phyloP scores from a whole-genome alignment of 257 asterid genomes.

The Oldenlandia corymbosa region DNA sequence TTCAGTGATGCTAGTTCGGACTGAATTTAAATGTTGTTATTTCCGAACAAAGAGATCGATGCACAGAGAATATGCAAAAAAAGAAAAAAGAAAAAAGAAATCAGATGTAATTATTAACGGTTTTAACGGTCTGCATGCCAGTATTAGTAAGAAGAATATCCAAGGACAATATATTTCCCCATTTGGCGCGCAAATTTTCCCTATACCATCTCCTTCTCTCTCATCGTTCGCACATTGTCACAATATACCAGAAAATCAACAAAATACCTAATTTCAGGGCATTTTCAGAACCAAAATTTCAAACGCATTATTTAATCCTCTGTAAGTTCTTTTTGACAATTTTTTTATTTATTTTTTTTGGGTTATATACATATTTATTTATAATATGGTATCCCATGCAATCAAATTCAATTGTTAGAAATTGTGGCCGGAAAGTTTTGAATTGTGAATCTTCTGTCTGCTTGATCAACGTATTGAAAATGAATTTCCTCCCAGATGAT shows the following conservation, averaged over 20 bases:
- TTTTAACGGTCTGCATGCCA: constrained; percentile 7
- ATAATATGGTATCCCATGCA: no score
- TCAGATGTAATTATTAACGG: no score
- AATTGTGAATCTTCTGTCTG: neutral
- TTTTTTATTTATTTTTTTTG: no score
- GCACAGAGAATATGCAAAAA: no score
- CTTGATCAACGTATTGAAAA: neutral
- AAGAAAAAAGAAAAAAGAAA: no score
- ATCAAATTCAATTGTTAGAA: neutral
- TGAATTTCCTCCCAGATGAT: neutral
- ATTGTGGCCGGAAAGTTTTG: neutral
- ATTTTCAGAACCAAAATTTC: constrained; percentile 4
- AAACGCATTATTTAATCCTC: neutral
- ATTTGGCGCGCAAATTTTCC: constrained; percentile 17
- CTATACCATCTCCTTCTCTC: neutral
- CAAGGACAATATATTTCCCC: constrained; percentile 1
- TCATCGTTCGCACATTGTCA: neutral
- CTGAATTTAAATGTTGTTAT: no score
- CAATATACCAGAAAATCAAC: neutral
- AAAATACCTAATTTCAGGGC: neutral
- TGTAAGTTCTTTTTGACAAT: no score
- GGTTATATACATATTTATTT: no score
- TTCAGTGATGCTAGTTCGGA: no score
- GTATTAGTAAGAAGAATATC: constrained; percentile 1
- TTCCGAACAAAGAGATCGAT: no score